phyloP scores from a whole-genome alignment of 2,329 filamentous ascomycete genomes.

The Botrytis deweyae region DNA sequence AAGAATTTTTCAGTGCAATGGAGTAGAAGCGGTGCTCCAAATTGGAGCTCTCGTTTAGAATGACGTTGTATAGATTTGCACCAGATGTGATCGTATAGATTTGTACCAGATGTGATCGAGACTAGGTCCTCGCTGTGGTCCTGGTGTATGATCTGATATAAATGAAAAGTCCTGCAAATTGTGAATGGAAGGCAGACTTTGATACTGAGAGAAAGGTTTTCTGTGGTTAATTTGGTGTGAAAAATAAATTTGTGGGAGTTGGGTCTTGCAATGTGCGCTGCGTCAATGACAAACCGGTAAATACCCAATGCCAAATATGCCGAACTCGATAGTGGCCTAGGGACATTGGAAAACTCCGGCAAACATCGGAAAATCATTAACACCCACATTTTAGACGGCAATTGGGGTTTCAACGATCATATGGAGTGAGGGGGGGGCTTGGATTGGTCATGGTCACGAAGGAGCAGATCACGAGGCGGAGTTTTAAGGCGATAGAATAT shows the following conservation, averaged over 20 bases:
- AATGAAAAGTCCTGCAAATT: too few species aligned
- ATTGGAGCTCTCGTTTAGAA: neutral
- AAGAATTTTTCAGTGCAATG: neutral
- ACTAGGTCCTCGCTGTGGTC: too few species aligned
- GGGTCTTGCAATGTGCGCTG: neutral
- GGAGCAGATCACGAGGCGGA: neutral
- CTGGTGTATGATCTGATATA: neutral
- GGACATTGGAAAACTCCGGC: rapidly evolving
- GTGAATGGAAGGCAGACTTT: neutral
- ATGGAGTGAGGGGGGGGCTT: too few species aligned
- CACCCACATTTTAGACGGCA: neutral
- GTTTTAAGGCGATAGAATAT: too few species aligned
- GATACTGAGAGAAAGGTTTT: neutral
- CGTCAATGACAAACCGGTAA: neutral
- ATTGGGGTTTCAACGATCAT: neutral
- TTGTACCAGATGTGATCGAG: neutral
- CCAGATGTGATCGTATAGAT: neutral
- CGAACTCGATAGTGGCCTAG: neutral
- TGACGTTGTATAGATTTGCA: neutral
- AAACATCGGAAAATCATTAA: too few species aligned
- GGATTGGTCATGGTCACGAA: neutral
- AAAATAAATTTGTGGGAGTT: neutral
- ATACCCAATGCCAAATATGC: neutral
- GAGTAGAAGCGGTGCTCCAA: neutral
- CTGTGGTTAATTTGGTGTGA: too few species aligned